Percentiles rank a stretch among this genome's conserved stretches.
Conservation (phyloP, 805 yeast species). For the Sporopachydermia quercuum region DNA sequence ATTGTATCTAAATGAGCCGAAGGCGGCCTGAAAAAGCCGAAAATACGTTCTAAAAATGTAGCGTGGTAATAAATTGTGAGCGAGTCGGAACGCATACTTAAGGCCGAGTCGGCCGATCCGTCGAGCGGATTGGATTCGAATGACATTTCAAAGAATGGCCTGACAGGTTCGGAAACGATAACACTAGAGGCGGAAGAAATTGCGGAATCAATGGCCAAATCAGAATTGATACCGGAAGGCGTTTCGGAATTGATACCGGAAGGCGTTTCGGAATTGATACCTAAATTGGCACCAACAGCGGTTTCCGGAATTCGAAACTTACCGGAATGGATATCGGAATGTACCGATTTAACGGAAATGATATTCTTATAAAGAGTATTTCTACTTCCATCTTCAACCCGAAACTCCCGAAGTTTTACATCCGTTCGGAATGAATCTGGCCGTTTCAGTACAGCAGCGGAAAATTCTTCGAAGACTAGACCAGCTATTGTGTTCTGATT, state of each 20-base stretch:
- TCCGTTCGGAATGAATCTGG: slow-evolving; percentile 62
- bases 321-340: slow-evolving; percentile 16
- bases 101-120: slow-evolving; percentile 64
- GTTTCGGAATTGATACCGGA: not conserved
- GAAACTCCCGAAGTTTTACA: slow-evolving; percentile 65
- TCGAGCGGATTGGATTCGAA: slow-evolving; percentile 84
- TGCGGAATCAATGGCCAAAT: not conserved
- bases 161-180: too few relatives aligned
- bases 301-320: too few relatives aligned
- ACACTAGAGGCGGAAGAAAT: not conserved
- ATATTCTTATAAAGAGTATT: slow-evolving; percentile 72
- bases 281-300: not conserved
- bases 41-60: slow-evolving; percentile 62
- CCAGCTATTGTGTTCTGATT: slow-evolving; percentile 42
- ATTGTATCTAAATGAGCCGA: slow-evolving; percentile 74
- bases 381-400: slow-evolving; percentile 76
- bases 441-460: slow-evolving; percentile 56
- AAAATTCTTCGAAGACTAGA: slow-evolving; percentile 70
- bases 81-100: slow-evolving; percentile 62
- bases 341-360: slow-evolving; percentile 63
- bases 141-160: slow-evolving; percentile 68
- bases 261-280: not conserved
- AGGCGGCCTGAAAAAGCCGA: slow-evolving; percentile 74
- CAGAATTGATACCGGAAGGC: not conserved
- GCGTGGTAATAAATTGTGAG: slow-evolving; percentile 86